Conservation (phyloP, 2,329 filamentous ascomycete genomes). For the Pyrenochaeta sp. region DNA sequence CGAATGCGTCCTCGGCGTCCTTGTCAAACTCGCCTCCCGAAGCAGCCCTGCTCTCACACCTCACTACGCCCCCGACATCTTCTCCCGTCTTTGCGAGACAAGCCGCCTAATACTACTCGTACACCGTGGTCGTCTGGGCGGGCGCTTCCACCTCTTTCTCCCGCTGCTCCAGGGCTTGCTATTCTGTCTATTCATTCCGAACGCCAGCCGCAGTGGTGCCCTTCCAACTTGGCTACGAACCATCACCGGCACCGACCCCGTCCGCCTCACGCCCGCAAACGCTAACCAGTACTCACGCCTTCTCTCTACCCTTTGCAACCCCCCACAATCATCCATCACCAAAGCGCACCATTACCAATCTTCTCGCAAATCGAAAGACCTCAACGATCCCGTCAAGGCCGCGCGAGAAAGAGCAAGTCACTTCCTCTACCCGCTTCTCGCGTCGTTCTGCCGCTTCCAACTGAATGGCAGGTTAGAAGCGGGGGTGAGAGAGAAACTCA, state of each 20-base stretch:
- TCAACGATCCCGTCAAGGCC: slow-evolving; percentile 68
- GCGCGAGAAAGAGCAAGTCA: slow-evolving; percentile 66
- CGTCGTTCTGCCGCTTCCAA: slow-evolving; percentile 64
- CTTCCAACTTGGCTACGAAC: slow-evolving; percentile 46
- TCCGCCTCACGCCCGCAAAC: slow-evolving; percentile 51
- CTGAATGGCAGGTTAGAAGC: slow-evolving; percentile 59
- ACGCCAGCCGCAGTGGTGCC: slow-evolving; percentile 36
- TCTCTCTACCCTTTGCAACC: slow-evolving; percentile 68
- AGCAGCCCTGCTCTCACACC: slow-evolving; percentile 37
- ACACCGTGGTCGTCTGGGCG: slow-evolving; percentile 65
- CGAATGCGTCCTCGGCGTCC: slow-evolving; percentile 51
- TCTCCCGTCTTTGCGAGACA: slow-evolving; percentile 63
- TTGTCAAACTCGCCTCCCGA: slow-evolving; percentile 47
- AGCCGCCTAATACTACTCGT: slow-evolving; percentile 63
- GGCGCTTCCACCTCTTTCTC: slow-evolving; percentile 67
- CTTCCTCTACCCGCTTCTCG: slow-evolving; percentile 65
- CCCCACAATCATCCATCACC: slow-evolving; percentile 65
- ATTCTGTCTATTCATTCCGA: slow-evolving; percentile 63
- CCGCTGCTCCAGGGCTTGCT: slow-evolving; percentile 64
- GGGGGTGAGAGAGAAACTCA: slow-evolving; percentile 65
- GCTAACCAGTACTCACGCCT: slow-evolving; percentile 63
- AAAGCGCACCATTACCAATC: slow-evolving; percentile 46
- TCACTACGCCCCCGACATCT: slow-evolving; percentile 54
- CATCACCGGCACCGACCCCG: slow-evolving; percentile 9
- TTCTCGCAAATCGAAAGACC: slow-evolving; percentile 42